Conservation (phyloP, 2,329 filamentous ascomycete genomes). For the Fusarium vanettenii region DNA sequence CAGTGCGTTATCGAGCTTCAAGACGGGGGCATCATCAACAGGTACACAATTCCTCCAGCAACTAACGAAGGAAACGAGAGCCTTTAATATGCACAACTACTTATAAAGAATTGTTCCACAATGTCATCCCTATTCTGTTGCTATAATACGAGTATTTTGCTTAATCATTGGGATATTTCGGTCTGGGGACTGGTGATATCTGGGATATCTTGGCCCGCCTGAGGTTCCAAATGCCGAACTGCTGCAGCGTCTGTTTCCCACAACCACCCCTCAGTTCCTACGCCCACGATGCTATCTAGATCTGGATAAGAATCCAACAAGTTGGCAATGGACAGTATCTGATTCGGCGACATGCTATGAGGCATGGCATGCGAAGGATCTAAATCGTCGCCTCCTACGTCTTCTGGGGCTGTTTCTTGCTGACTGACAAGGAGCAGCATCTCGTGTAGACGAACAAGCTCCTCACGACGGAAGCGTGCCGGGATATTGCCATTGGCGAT, state of each 20-base stretch:
- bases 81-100: background rate
- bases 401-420: background rate
- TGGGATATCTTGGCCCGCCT: background rate
- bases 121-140: too few relatives aligned
- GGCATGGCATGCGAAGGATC: background rate
- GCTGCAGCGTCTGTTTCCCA: background rate
- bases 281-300: background rate
- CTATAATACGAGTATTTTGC: too few relatives aligned
- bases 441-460: slow-evolving; percentile 1
- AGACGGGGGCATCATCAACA: background rate
- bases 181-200: background rate
- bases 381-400: background rate
- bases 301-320: background rate
- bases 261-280: background rate
- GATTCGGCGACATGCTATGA: background rate
- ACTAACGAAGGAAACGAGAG: background rate
- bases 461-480: slow-evolving; percentile 2
- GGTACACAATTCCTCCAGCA: background rate
- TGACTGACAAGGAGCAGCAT: background rate
- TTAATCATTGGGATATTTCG: background rate
- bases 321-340: background rate
- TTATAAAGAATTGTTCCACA: too few relatives aligned
- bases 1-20: background rate
- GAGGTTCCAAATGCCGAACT: background rate
- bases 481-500: background rate